Evolutionary conservation across 208 protist genomes (phyloP).

Genomic region (Trypanosoma scelopori): DNA sequence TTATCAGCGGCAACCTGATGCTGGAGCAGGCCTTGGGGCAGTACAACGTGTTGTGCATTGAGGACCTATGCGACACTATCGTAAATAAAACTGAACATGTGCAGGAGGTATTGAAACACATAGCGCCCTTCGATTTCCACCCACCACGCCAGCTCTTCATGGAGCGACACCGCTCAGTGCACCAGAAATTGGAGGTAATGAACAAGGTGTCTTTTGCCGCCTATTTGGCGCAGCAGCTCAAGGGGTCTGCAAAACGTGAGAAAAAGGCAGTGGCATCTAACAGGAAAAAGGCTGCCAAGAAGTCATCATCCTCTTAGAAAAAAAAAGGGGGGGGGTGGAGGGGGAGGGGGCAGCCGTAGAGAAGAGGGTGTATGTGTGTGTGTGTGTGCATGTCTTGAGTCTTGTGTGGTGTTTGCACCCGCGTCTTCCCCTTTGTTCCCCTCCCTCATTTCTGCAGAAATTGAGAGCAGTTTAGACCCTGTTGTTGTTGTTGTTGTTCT

Average conservation of each 20-base stretch:
- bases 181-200: conserved; percentile 81
- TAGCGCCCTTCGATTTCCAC: conserved; percentile 90
- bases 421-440: no score
- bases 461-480: neutral
- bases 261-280: conserved; percentile 21
- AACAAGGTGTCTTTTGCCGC: conserved; percentile 86
- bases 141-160: conserved; percentile 87
- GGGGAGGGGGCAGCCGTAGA: no score
- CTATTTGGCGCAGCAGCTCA: conserved; percentile 78
- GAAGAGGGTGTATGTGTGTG: no score
- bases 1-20: conserved; percentile 89
- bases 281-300: conserved; percentile 20
- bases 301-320: conserved; percentile 16
- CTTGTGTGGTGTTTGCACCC: neutral
- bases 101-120: conserved; percentile 59
- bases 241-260: conserved; percentile 44
- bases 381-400: neutral
- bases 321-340: neutral
- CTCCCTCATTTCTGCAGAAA: neutral
- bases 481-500: neutral
- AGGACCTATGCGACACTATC: conserved; percentile 85
- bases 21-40: conserved; percentile 83
- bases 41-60: conserved; percentile 87
- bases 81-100: conserved; percentile 58
- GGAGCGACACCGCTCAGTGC: conserved; percentile 79